Evolutionary conservation across 352 stramenopile genomes (phyloP).

Genomic region (Sclerospora graminicola): DNA sequence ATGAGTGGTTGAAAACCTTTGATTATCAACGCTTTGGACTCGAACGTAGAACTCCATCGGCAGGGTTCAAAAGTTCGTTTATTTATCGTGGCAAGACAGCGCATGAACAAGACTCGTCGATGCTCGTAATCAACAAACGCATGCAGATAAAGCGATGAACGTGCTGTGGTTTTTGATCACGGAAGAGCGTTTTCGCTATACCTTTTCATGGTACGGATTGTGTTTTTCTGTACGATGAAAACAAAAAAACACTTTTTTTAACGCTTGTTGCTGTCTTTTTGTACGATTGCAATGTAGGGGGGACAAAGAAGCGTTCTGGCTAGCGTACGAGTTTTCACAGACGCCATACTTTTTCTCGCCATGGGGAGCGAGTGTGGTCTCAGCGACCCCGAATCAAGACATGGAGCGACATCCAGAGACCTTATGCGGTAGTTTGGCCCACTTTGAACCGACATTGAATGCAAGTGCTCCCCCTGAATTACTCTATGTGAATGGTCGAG

Average conservation of each 20-base stretch:
- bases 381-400: no score
- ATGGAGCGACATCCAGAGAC: no score
- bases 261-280: no score
- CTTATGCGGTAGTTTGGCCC: conserved; percentile 54
- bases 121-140: conserved; percentile 59
- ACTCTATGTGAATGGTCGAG: conserved; percentile 36
- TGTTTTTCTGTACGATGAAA: no score
- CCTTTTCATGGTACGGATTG: no score
- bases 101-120: conserved; percentile 66
- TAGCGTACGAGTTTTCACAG: no score
- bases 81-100: conserved; percentile 31
- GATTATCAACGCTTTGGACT: conserved; percentile 40
- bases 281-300: no score
- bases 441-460: conserved; percentile 34
- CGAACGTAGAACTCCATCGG: conserved; percentile 8
- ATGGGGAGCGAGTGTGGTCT: no score
- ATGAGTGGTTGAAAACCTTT: conserved; percentile 40
- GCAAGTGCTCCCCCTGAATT: conserved; percentile 14
- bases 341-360: no score
- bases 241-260: no score
- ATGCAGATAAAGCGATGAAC: conserved; percentile 28
- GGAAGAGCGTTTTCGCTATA: conserved; percentile 47
- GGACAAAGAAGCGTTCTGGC: no score
- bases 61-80: conserved; percentile 30
- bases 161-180: conserved; percentile 65